Evolutionary conservation across 441 rosid genomes (phyloP).

Genomic region (Manihot esculenta): DNA sequence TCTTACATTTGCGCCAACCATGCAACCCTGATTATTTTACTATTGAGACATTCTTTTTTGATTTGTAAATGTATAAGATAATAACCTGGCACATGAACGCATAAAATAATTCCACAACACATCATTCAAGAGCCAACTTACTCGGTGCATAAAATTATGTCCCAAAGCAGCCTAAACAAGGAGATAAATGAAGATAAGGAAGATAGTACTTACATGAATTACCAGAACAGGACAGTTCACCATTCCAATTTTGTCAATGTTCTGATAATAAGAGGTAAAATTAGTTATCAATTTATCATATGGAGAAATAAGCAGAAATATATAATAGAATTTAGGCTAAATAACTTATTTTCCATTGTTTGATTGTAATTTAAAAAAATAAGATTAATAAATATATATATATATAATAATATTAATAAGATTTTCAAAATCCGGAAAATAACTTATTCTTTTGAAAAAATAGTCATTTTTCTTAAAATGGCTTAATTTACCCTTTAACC

Average conservation of each 20-base stretch:
- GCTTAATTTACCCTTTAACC: too few relatives aligned
- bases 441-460: too few relatives aligned
- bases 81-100: not conserved
- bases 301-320: conserved; percentile 15
- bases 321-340: not conserved
- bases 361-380: too few relatives aligned
- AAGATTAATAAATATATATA: too few relatives aligned
- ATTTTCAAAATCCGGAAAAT: too few relatives aligned
- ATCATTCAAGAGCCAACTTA: not conserved
- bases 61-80: not conserved
- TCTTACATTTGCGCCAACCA: not conserved
- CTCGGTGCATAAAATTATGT: not conserved
- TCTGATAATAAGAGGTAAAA: conserved; percentile 44
- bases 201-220: conserved; percentile 67
- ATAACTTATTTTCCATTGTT: too few relatives aligned
- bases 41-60: not conserved
- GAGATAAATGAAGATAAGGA: conserved; percentile 1
- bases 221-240: conserved; percentile 76
- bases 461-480: too few relatives aligned
- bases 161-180: conserved; percentile 1
- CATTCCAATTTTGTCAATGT: conserved; percentile 78
- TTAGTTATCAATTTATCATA: conserved; percentile 5
- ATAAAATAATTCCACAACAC: not conserved
- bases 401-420: too few relatives aligned
- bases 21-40: not conserved